Percentiles rank a stretch among this genome's conserved stretches.
Evolutionary conservation across 805 yeast species (phyloP).

Genomic region (Candida awuae): DNA sequence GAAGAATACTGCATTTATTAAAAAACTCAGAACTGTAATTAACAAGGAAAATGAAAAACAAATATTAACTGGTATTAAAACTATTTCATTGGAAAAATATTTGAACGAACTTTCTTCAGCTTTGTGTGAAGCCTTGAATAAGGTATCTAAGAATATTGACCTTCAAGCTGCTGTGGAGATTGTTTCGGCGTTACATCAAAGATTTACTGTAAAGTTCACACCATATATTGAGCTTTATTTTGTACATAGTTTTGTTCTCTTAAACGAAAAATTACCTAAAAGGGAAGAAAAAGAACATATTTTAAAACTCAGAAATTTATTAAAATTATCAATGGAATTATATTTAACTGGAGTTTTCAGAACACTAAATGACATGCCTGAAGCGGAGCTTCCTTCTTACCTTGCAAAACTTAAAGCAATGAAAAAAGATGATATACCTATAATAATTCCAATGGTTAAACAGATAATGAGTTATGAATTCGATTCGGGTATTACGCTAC

Average conservation of each 20-base stretch:
- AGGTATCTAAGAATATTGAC: conserved; percentile 48
- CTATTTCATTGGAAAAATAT: conserved; percentile 65
- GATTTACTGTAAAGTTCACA: conserved; percentile 52
- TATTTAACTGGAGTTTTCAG: conserved; percentile 49
- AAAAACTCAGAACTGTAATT: conserved; percentile 53
- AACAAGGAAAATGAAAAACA: conserved; percentile 41
- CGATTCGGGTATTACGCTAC: conserved; percentile 20
- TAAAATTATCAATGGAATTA: conserved; percentile 51
- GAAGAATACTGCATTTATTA: conserved; percentile 73
- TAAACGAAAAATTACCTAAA: conserved; percentile 24
- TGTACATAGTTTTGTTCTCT: conserved; percentile 33
- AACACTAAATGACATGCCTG: conserved; percentile 34
- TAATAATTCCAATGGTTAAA: conserved; percentile 33
- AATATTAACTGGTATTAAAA: conserved; percentile 51
- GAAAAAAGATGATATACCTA: conserved; percentile 20
- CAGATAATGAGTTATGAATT: conserved; percentile 38
- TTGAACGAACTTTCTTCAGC: conserved; percentile 60
- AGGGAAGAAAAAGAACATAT: conserved; percentile 39
- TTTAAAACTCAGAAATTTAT: conserved; percentile 36
- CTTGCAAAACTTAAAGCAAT: conserved; percentile 28
- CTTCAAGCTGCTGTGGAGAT: conserved; percentile 57
- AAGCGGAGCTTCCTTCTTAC: conserved; percentile 37
- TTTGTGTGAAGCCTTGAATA: conserved; percentile 51
- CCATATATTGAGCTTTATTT: conserved; percentile 37
- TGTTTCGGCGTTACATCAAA: conserved; percentile 65